These are phyloP conservation scores for Penicillium paradoxum DNA, from an alignment of 495 filamentous ascomycete species.

Conservation along the genomic window DNA sequence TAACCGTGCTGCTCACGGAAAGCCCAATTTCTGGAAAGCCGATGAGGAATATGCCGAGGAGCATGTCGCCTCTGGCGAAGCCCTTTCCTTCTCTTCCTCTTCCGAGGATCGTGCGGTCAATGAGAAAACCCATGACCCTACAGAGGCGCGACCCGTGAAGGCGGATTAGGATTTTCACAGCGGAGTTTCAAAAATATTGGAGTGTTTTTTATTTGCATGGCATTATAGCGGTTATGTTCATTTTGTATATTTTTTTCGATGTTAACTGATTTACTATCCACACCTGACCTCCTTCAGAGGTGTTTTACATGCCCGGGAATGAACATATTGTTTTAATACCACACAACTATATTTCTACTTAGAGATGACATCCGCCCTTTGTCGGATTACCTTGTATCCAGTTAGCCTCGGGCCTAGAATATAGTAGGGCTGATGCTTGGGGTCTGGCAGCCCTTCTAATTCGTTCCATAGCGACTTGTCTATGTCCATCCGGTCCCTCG, in stretches of 20 bases:
- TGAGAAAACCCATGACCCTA: constrained; percentile 9
- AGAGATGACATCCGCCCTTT: no score
- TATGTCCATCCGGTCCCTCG: no score
- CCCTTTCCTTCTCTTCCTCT: constrained; percentile 11
- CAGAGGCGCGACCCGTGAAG: background rate
- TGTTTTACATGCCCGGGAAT: background rate
- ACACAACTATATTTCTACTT: background rate
- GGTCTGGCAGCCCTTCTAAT: no score
- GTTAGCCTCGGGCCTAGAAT: no score
- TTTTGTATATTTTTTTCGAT: background rate
- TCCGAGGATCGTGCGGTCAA: constrained; percentile 14
- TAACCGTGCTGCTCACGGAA: constrained; percentile 52
- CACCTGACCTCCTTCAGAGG: background rate
- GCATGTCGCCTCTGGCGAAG: constrained; percentile 4
- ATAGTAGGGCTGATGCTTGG: no score
- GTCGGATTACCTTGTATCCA: no score
- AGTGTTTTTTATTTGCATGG: background rate
- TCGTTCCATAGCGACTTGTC: no score
- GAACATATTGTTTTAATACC: background rate
- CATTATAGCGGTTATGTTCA: constrained; percentile 1
- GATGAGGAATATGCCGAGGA: constrained; percentile 30
- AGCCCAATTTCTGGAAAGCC: constrained; percentile 61
- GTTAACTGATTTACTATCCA: background rate
- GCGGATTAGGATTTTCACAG: background rate
- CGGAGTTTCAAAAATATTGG: background rate